Evolutionary conservation across 148 eudicot genomes (phyloP).

Genomic region (Polygonum maritimum): DNA sequence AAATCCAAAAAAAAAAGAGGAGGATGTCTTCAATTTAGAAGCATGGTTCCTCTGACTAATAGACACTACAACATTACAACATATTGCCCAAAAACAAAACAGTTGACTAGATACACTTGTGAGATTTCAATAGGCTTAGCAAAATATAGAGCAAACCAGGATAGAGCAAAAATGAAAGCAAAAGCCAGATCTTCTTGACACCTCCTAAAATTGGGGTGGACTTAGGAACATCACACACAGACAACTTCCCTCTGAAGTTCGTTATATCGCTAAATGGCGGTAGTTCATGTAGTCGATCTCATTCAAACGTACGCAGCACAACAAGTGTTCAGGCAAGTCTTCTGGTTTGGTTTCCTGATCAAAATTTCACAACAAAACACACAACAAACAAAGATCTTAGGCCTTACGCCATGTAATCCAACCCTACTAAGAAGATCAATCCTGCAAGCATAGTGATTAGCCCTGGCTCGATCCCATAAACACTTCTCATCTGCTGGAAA

Average conservation of each 20-base stretch:
- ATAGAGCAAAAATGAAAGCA: not conserved
- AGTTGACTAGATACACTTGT: not conserved
- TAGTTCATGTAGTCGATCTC: constrained; percentile 64
- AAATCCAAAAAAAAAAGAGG: not conserved
- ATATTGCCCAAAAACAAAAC: not conserved
- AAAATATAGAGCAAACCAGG: not conserved
- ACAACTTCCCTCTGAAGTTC: not conserved
- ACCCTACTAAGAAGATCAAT: constrained; percentile 66
- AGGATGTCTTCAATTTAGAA: not conserved
- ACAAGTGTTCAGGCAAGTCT: constrained; percentile 74
- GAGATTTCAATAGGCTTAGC: not conserved
- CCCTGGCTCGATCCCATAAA: constrained; percentile 47
- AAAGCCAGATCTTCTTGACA: constrained; percentile 8
- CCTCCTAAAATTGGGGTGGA: constrained; percentile 9
- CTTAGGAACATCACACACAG: not conserved
- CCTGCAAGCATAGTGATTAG: constrained; percentile 71
- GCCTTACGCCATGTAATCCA: constrained; percentile 20
- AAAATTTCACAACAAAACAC: not conserved
- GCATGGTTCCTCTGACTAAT: not conserved
- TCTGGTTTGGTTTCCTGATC: constrained; percentile 80
- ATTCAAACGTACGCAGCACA: constrained; percentile 72
- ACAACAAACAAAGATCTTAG: not conserved
- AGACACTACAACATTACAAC: not conserved
- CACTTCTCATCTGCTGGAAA: constrained; percentile 59
- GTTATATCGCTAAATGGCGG: constrained; percentile 57